Evolutionary conservation across 225 moss, liverwort and hornwort genomes (phyloP).

Genomic region (Polytrichum commune): DNA sequence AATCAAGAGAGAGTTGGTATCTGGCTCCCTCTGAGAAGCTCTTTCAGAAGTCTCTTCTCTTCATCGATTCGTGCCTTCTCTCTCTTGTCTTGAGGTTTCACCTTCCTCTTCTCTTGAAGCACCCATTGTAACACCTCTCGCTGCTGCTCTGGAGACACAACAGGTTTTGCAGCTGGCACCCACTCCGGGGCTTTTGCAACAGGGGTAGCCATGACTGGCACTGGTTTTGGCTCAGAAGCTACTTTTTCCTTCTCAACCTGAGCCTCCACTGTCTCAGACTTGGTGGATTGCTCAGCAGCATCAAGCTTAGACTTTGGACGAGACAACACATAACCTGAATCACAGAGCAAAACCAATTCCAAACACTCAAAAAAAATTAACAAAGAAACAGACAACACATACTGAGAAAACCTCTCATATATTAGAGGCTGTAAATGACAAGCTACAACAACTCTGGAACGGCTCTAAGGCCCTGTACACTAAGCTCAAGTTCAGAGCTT

Average conservation of each 20-base stretch:
- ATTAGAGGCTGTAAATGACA: no score
- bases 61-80: conserved; percentile 42
- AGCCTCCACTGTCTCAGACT: conserved; percentile 9
- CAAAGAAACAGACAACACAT: no score
- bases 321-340: conserved; percentile 47
- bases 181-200: conserved; percentile 17
- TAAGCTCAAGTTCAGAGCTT: no score
- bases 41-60: conserved; percentile 42
- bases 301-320: conserved; percentile 27
- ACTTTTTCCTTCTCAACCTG: conserved; percentile 24
- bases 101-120: conserved; percentile 52
- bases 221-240: conserved; percentile 19
- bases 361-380: no score
- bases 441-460: no score
- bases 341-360: not conserved
- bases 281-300: conserved; percentile 15
- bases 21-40: conserved; percentile 26
- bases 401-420: no score
- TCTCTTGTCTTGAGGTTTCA: conserved; percentile 31
- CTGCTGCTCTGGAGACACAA: conserved; percentile 41
- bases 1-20: conserved; percentile 19
- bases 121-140: conserved; percentile 49
- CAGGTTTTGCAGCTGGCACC: conserved; percentile 19
- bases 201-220: conserved; percentile 16
- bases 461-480: no score